A percentile compares a stretch with the other conserved stretches of the same genome.
Evolutionary conservation across 2,329 filamentous ascomycete genomes (phyloP).

Genomic region (Cercospora sojina): DNA sequence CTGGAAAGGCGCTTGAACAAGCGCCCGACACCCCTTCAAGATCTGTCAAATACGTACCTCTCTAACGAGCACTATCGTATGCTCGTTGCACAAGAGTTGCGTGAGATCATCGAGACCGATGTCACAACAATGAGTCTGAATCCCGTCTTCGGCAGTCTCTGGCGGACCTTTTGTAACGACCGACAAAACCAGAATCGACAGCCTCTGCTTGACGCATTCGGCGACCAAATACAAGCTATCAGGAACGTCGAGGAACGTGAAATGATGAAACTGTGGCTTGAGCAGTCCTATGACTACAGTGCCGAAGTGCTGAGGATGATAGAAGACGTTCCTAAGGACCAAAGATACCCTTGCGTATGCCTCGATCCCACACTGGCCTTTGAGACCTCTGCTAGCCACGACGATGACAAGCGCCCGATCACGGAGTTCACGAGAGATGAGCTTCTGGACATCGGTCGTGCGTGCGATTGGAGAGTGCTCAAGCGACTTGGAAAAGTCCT

Average conservation of each 20-base stretch:
- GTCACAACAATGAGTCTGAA: conserved; percentile 18
- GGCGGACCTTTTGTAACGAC: conserved; percentile 21
- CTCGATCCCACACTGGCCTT: conserved; percentile 18
- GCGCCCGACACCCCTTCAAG: not conserved
- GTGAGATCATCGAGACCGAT: conserved; percentile 15
- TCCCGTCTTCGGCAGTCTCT: conserved; percentile 21
- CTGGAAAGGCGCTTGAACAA: conserved; percentile 7
- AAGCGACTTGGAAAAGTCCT: conserved; percentile 15
- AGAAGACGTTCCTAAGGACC: conserved; percentile 8
- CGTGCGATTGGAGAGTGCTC: conserved; percentile 18
- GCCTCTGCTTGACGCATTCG: conserved; percentile 18
- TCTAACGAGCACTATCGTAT: conserved; percentile 7
- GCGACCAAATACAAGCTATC: conserved; percentile 13
- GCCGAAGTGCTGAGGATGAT: conserved; percentile 19
- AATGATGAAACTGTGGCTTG: conserved; percentile 21
- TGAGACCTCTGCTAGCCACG: not conserved
- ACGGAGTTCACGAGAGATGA: conserved; percentile 20
- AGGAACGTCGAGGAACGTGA: not conserved
- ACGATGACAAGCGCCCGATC: conserved; percentile 13
- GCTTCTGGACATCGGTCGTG: conserved; percentile 18
- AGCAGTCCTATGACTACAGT: conserved; percentile 21
- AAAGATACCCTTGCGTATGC: conserved; percentile 18
- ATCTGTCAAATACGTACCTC: conserved; percentile 15
- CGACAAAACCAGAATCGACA: conserved; percentile 11
- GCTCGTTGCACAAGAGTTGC: conserved; percentile 12